Base-by-base conservation (phyloP, 2,329 filamentous ascomycete species). In the Diaporthe ilicicola region DNA sequence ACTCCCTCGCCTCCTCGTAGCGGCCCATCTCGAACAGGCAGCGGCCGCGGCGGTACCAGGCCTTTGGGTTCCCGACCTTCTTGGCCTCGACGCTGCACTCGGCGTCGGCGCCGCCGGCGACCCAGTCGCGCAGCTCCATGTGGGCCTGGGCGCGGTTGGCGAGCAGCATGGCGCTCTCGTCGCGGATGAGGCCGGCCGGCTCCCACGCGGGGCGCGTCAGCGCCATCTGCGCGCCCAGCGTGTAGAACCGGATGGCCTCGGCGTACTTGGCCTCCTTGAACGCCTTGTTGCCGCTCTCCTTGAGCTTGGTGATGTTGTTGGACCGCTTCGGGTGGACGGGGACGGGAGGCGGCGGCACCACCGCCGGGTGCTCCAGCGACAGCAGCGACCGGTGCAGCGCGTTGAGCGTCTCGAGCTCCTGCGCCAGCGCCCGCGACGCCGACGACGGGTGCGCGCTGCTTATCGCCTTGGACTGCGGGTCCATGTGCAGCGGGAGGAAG, bases 311-410 rank as follows among this genome's bases (percentile, higher is more conserved):
- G 82, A 99, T 93, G 79, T 95, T 91, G 44, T 93, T 94, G 75
- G 89, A 91, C 78, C 95, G 94, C 84, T 98, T 97, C 65, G 94
- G 95, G 86, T 97, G 97, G 73, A 98, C 92, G 72, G 95, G 95
- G 51, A 97, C 88, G 0, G 96, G 96, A 0, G 95, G 93, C 6
- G 95, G 94, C 0, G 95, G 95, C 24, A 94, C 85, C 59, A 83
- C 87, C 71, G 89, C 87, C 7, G 92, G 89, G 37, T 84, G 81
- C 54, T 89, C 87, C 75, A 94, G 88, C 69, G 82, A 82, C 76
- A 96, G 85, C 72, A 98, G 89, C 53, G 88, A 82, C 75, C 90
- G 90, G 89, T 97, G 93, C 64, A 98, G 89, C 64, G 82, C 79
- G 86, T 97, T 98, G 73, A 98, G 90, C 51, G 90, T 85, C 42